A percentile compares a stretch with the other conserved stretches of the same genome.
Conservation (phyloP, 2,329 filamentous ascomycete genomes). For the Fusarium avenaceum region DNA sequence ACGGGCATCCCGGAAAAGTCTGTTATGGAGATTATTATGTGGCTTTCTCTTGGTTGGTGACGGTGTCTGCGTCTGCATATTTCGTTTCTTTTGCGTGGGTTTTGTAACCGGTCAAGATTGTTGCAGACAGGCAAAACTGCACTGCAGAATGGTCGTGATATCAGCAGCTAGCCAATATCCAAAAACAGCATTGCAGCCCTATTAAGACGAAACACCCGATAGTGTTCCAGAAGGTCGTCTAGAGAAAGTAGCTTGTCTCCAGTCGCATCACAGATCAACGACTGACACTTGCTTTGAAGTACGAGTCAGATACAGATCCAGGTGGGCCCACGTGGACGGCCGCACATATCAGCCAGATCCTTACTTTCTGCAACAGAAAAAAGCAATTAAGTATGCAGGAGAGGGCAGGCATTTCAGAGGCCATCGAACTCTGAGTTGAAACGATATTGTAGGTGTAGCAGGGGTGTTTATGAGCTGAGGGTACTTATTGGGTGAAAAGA, state of each 20-base stretch:
- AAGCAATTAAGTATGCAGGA: neutral
- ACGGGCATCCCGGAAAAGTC: neutral
- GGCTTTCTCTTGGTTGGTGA: neutral
- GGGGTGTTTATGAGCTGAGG: neutral
- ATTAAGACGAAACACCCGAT: neutral
- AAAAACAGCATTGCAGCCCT: neutral
- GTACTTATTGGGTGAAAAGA: neutral
- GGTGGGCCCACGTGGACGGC: constrained; percentile 12
- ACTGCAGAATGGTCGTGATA: neutral
- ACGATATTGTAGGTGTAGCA: neutral
- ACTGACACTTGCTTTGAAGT: neutral
- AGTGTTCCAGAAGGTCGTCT: constrained; percentile 8
- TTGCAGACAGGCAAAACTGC: neutral
- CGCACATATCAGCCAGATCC: constrained; percentile 14
- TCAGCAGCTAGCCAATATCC: neutral
- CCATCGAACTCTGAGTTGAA: neutral
- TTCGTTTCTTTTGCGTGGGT: too few relatives aligned
- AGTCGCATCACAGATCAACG: constrained; percentile 9
- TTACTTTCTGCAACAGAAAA: neutral
- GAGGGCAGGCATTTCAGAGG: neutral
- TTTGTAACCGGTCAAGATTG: neutral
- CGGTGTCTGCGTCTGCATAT: too few relatives aligned
- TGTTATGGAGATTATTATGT: neutral
- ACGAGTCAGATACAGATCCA: constrained; percentile 16
- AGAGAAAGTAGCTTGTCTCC: neutral